phyloP scores from a whole-genome alignment of 106 monocot genomes.

The Phalaenopsis equestris region DNA sequence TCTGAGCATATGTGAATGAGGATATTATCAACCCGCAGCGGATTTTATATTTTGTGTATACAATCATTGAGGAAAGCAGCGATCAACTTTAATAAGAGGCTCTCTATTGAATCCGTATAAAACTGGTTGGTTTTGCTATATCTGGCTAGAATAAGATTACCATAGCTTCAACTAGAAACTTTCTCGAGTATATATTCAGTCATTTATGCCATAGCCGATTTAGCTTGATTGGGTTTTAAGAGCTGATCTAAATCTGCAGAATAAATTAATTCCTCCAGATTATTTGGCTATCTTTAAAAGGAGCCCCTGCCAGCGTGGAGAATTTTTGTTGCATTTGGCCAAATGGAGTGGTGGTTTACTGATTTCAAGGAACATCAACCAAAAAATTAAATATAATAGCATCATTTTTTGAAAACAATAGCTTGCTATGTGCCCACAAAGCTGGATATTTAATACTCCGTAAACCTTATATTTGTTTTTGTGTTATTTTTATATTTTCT shows the following conservation, averaged over 20 bases:
- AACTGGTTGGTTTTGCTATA: not conserved
- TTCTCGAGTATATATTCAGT: not conserved
- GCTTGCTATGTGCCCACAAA: not conserved
- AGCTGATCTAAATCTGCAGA: not conserved
- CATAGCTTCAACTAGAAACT: not conserved
- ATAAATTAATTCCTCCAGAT: not conserved
- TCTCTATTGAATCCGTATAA: not conserved
- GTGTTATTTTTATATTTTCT: not conserved
- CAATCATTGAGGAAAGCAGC: not conserved
- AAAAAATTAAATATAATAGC: not conserved
- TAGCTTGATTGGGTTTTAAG: not conserved
- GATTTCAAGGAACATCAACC: not conserved
- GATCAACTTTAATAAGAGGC: not conserved
- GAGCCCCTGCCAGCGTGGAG: not conserved
- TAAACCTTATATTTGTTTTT: not conserved
- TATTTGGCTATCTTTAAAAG: not conserved
- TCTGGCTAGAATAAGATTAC: not conserved
- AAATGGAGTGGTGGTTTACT: not conserved
- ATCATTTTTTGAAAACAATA: constrained; percentile 1
- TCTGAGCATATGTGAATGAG: not conserved
- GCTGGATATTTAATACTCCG: not conserved
- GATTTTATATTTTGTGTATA: not conserved
- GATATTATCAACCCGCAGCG: not conserved
- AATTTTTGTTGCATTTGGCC: not conserved
- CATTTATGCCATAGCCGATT: not conserved